Base-by-base conservation (phyloP, 441 rosid species). In the Gossypium aridum region DNA sequence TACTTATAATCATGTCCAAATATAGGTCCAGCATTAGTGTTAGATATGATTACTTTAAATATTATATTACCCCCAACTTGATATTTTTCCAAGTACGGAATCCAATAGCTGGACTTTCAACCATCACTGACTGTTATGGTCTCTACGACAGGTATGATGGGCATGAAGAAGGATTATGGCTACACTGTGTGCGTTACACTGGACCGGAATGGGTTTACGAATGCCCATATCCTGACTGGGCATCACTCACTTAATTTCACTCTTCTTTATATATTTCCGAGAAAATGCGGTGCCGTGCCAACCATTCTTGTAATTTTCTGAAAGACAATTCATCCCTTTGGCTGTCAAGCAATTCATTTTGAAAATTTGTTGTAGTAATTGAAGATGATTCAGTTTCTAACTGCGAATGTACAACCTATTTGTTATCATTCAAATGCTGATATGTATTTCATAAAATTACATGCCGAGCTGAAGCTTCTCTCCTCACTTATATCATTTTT, bases 121-220 rank as follows among this genome's bases (percentile, higher is more conserved):
- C 49, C 9, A 19, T 45, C 13, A 66, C 59, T 76, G 72, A 71
- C 60, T 28, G 43, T 45, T 76, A 56, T n/a, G 57, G 14, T 65
- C 17, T 13, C 63, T 20, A 8, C 25, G 87, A 84, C 87, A 95
- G 98, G 53, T 92, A 92, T 14, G 94, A 81, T 26, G 94, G 78
- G 67, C 80, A 81, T 68, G 93, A 91, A 70, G 99, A 88, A 77
- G 98, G 93, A 23, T 77, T 93, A 55, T 93, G 99, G 98, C 85
- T 93, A 28, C 97, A 95, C 73, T 92, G 98, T 20, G 56, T 90
- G 79, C 83, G 83, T 55, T 90, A 93, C 83, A 81, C 92, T 65
- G 98, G 97, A 77, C 89, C 95, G n/a, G 93, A 87, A 69, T 95
- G 98, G 97, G 76, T 75, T 62, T 93, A 91, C 60, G 87, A 95